Conservation (phyloP, 306 rosid genomes). For the Ammopiptanthus mongolicus region DNA sequence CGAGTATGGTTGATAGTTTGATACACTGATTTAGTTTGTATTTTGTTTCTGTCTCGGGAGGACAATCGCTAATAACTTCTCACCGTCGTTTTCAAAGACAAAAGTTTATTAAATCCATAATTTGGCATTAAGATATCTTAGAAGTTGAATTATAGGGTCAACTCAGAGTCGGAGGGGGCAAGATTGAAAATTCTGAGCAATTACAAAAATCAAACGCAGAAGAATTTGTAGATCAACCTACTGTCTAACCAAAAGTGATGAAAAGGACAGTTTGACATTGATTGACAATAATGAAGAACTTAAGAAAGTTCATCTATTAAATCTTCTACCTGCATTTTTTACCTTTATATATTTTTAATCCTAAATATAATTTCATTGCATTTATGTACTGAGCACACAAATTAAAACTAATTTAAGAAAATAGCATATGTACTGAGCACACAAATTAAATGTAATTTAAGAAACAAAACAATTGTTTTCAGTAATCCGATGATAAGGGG, state of each 20-base stretch:
- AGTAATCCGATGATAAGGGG: not conserved
- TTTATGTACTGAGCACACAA: not conserved
- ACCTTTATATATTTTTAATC: too few species aligned
- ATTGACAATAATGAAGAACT: not conserved
- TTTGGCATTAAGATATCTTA: not conserved
- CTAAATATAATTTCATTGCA: too few species aligned
- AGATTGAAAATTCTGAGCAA: not conserved
- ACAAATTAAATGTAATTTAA: too few species aligned
- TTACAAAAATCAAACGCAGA: not conserved
- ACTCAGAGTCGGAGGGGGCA: not conserved
- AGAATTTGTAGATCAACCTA: not conserved
- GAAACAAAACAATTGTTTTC: not conserved
- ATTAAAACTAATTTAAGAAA: too few species aligned
- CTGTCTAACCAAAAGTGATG: slow-evolving; percentile 13
- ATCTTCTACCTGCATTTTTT: not conserved
- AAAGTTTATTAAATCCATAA: not conserved
- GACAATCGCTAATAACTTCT: not conserved
- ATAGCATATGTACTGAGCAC: not conserved
- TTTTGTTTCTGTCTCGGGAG: not conserved
- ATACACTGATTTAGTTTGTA: not conserved
- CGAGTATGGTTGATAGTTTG: not conserved
- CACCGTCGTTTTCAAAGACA: not conserved
- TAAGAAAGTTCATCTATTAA: too few species aligned
- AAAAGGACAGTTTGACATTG: slow-evolving; percentile 11
- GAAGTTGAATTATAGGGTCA: slow-evolving; percentile 1